A percentile compares a stretch with the other conserved stretches of the same genome.
These are phyloP conservation scores for Furcasterigmium sp. DNA, from an alignment of 2,329 filamentous ascomycete species.

Conservation along the genomic window DNA sequence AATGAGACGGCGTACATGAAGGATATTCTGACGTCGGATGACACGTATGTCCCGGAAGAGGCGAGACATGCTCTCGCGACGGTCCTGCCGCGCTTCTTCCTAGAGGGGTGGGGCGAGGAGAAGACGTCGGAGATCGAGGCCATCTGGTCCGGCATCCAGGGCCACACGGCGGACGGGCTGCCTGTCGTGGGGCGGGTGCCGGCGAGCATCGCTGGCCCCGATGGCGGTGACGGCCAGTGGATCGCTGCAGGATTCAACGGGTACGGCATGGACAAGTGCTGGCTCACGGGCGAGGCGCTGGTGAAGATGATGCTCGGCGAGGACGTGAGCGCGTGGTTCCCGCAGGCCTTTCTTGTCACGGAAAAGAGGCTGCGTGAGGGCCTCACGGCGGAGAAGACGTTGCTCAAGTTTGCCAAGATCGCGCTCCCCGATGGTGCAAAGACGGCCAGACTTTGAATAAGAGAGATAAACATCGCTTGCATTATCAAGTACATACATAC, in stretches of 20 bases:
- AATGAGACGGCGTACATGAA: slow-evolving; percentile 5
- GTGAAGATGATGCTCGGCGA: slow-evolving; percentile 17
- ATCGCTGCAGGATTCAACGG: slow-evolving; percentile 14
- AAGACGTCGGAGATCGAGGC: slow-evolving; percentile 4
- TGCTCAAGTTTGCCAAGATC: slow-evolving; percentile 4
- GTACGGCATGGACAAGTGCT: slow-evolving; percentile 16
- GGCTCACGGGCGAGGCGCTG: slow-evolving; percentile 13
- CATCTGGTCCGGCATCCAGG: slow-evolving; percentile 8
- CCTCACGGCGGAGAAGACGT: slow-evolving; percentile 1
- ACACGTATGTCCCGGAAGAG: neutral
- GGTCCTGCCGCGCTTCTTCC: slow-evolving; percentile 4
- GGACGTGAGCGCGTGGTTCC: slow-evolving; percentile 15
- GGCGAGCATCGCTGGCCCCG: neutral
- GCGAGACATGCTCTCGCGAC: neutral
- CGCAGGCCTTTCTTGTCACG: slow-evolving; percentile 12
- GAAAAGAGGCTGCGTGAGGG: slow-evolving; percentile 15
- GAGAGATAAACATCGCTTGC: neutral
- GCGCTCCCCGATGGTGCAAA: neutral
- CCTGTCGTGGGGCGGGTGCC: slow-evolving; percentile 8
- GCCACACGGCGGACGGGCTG: slow-evolving; percentile 7
- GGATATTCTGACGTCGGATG: slow-evolving; percentile 7
- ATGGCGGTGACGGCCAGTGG: slow-evolving; percentile 8
- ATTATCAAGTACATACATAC: too few species aligned
- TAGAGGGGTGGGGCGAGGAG: neutral
- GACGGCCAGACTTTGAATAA: neutral